Evolutionary conservation across 768 basidiomycete genomes (phyloP).

Genomic region (Tephrocybe sp.): DNA sequence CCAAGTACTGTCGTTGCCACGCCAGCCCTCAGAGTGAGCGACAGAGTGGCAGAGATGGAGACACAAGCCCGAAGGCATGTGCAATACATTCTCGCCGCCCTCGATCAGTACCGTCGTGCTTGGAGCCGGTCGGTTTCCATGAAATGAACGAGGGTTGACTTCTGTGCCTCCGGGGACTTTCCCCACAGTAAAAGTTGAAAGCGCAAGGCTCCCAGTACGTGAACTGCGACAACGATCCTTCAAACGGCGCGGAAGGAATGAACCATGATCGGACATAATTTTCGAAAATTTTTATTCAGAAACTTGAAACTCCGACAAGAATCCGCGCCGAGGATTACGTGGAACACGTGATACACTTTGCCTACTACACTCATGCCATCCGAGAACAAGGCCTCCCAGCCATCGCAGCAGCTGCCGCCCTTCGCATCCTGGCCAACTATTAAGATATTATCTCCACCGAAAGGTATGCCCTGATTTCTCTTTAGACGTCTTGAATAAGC

Average conservation of each 20-base stretch:
- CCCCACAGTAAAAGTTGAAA: slow-evolving; percentile 72
- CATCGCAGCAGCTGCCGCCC: slow-evolving; percentile 31
- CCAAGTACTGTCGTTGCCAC: slow-evolving; percentile 41
- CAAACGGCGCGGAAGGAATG: slow-evolving; percentile 46
- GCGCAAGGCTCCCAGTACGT: slow-evolving; percentile 57
- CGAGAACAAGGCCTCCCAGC: slow-evolving; percentile 22
- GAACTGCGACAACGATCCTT: slow-evolving; percentile 88
- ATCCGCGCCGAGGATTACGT: slow-evolving; percentile 14
- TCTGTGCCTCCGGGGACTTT: slow-evolving; percentile 94
- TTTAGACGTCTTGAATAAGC: not conserved
- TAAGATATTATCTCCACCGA: slow-evolving; percentile 51
- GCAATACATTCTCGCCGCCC: slow-evolving; percentile 51
- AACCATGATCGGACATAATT: slow-evolving; percentile 13
- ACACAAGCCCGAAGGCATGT: slow-evolving; percentile 24
- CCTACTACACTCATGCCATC: slow-evolving; percentile 24
- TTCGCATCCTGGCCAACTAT: slow-evolving; percentile 50
- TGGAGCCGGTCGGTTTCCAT: slow-evolving; percentile 76
- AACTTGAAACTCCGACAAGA: slow-evolving; percentile 25
- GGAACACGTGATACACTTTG: slow-evolving; percentile 10
- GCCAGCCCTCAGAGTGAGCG: slow-evolving; percentile 34
- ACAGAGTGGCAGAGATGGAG: slow-evolving; percentile 62
- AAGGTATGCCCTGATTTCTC: slow-evolving; percentile 31
- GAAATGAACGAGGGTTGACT: slow-evolving; percentile 48
- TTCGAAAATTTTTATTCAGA: slow-evolving; percentile 9
- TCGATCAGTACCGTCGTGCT: slow-evolving; percentile 62